Percentiles rank a stretch among this genome's conserved stretches.
Evolutionary conservation across 169 alveolate species (phyloP).

Genomic region (Eimeria maxima): DNA sequence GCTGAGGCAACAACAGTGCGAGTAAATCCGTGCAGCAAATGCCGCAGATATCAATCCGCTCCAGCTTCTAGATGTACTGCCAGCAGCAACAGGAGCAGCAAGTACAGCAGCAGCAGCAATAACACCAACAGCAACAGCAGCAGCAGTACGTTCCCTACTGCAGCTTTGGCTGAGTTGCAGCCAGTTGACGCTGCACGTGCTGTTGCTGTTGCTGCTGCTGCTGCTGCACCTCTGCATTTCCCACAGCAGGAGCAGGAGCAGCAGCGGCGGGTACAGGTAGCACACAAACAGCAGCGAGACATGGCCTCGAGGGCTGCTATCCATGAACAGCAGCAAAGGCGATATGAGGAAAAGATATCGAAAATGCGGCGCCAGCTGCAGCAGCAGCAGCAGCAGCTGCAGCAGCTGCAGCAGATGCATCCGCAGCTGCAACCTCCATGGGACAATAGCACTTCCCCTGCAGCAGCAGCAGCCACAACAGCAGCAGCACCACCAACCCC

Average conservation of each 20-base stretch:
- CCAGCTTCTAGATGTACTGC: not conserved
- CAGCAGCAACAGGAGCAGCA: conserved; percentile 8
- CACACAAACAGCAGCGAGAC: not conserved
- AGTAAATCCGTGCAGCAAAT: not conserved
- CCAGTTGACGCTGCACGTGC: not conserved
- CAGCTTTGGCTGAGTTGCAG: not conserved
- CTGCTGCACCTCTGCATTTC: not conserved
- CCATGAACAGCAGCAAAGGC: conserved; percentile 18
- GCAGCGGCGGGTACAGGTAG: not conserved
- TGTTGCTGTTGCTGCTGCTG: not conserved
- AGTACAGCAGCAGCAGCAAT: not conserved
- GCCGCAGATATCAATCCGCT: conserved; percentile 7
- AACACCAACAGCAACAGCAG: not conserved
- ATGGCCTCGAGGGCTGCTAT: not conserved
- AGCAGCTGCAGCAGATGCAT: not conserved
- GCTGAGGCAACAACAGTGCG: not conserved
- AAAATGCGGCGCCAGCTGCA: conserved; percentile 47
- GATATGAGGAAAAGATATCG: not conserved
- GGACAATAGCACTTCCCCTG: conserved; percentile 45
- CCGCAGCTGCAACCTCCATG: not conserved
- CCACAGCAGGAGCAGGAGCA: conserved; percentile 40
- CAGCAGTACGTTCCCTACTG: not conserved
- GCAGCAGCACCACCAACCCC: conserved; percentile 9
- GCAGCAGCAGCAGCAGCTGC: conserved; percentile 32
- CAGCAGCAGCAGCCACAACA: conserved; percentile 14